Percentiles rank a stretch among this genome's conserved stretches.
Conservation (phyloP, 306 rosid genomes). For the Lupinus albus region DNA sequence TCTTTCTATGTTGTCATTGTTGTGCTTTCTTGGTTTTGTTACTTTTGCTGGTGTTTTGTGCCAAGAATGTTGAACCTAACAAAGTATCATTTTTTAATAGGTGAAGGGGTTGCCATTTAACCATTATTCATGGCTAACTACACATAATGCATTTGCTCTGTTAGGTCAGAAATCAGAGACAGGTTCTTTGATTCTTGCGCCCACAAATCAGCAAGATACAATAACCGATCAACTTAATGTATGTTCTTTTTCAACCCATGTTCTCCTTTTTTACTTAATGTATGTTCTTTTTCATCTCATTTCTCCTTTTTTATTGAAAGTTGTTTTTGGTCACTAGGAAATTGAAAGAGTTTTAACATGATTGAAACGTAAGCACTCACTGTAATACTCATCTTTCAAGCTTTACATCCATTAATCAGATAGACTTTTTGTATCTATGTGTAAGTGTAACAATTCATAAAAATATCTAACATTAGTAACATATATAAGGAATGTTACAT, state of each 20-base stretch:
- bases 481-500: too few species aligned
- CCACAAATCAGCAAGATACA: constrained; percentile 83
- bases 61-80: not conserved
- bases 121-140: constrained; percentile 84
- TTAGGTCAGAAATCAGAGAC: constrained; percentile 72
- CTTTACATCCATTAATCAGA: too few species aligned
- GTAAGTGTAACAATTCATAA: too few species aligned
- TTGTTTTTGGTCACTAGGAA: constrained; percentile 38
- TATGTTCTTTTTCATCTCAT: constrained; percentile 40
- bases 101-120: constrained; percentile 77
- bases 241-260: constrained; percentile 32
- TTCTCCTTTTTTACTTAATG: constrained; percentile 57
- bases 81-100: constrained; percentile 42
- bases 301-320: not conserved
- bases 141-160: constrained; percentile 79
- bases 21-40: not conserved
- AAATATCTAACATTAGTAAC: too few species aligned
- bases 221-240: constrained; percentile 84
- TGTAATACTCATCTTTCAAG: too few species aligned
- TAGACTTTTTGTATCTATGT: too few species aligned
- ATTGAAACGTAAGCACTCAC: not conserved
- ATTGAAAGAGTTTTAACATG: constrained; percentile 28
- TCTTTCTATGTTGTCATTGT: not conserved
- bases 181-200: constrained; percentile 62
- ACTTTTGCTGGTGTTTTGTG: not conserved